Percentiles rank a stretch among this genome's conserved stretches.
phyloP scores from a whole-genome alignment of 176 grass and related monocot species.

The Avena atlantica region DNA sequence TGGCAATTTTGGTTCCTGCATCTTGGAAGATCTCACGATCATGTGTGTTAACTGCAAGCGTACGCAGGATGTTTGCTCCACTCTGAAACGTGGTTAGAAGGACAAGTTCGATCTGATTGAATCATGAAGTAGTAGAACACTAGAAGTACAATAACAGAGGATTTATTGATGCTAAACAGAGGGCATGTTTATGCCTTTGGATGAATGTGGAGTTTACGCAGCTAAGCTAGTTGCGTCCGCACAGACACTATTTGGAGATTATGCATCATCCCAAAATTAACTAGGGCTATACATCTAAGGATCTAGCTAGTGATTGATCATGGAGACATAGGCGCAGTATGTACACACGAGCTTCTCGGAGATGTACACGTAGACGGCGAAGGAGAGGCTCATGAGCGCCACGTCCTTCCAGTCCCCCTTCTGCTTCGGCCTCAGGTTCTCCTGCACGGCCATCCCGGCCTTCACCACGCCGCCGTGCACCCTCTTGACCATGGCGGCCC shows the following conservation, averaged over 20 bases:
- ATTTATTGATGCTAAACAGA: constrained; percentile 37
- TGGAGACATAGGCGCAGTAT: constrained; percentile 76
- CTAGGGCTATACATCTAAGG: background rate
- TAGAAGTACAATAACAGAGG: background rate
- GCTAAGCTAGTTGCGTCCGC: background rate
- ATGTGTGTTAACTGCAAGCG: background rate
- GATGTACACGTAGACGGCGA: constrained; percentile 86
- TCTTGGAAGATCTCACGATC: background rate
- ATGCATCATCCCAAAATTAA: background rate
- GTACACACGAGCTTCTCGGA: constrained; percentile 83
- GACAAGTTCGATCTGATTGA: background rate
- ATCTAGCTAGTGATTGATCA: constrained; percentile 53
- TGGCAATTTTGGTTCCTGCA: constrained; percentile 58
- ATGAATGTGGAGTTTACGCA: background rate
- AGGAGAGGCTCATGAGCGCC: constrained; percentile 82
- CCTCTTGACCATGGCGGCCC: constrained; percentile 40
- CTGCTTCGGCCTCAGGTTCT: constrained; percentile 66
- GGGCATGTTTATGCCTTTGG: background rate
- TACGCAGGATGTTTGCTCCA: no score
- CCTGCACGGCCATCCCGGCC: constrained; percentile 49
- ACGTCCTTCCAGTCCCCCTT: constrained; percentile 86
- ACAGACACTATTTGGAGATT: background rate
- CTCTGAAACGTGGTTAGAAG: background rate
- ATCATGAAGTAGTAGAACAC: background rate
- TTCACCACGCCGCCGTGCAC: constrained; percentile 45